Evolutionary conservation across 1,284 basidiomycete species (phyloP).

Genomic region (Fistulina hepatica): DNA sequence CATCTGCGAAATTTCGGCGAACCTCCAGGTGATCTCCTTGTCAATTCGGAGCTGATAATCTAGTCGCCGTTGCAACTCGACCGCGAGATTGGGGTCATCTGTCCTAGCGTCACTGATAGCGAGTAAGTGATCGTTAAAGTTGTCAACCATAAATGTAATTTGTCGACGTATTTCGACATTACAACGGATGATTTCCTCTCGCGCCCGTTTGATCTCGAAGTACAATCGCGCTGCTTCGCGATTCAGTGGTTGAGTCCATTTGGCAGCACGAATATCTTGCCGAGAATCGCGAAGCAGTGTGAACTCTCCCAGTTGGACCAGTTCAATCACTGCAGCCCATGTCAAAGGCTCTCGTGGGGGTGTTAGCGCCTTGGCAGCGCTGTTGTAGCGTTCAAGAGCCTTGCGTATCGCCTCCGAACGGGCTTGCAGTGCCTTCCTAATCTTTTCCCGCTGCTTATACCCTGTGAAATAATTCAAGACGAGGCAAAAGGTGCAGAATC

Average conservation of each 20-base stretch:
- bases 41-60: too few relatives aligned
- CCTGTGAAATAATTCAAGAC: slow-evolving; percentile 11
- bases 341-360: slow-evolving; percentile 15
- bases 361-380: slow-evolving; percentile 13
- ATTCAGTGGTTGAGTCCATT: slow-evolving; percentile 21
- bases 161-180: slow-evolving; percentile 25
- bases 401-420: slow-evolving; percentile 18
- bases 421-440: slow-evolving; percentile 17
- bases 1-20: too few relatives aligned
- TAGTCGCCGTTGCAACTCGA: too few relatives aligned
- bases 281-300: slow-evolving; percentile 24
- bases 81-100: too few relatives aligned
- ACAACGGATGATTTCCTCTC: slow-evolving; percentile 23
- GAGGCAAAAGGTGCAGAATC: not conserved
- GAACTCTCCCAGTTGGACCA: slow-evolving; percentile 24
- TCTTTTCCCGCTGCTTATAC: slow-evolving; percentile 21
- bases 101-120: too few relatives aligned
- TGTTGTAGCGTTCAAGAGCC: slow-evolving; percentile 21
- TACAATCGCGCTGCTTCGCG: slow-evolving; percentile 17
- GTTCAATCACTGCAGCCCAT: slow-evolving; percentile 24
- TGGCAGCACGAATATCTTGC: slow-evolving; percentile 17
- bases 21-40: too few relatives aligned
- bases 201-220: slow-evolving; percentile 21
- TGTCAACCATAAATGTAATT: slow-evolving; percentile 21
- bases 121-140: slow-evolving; percentile 13